Percentiles rank a stretch among this genome's conserved stretches.
Conservation (phyloP, 2,329 filamentous ascomycete species). For the Tolypocladium nubicola region DNA sequence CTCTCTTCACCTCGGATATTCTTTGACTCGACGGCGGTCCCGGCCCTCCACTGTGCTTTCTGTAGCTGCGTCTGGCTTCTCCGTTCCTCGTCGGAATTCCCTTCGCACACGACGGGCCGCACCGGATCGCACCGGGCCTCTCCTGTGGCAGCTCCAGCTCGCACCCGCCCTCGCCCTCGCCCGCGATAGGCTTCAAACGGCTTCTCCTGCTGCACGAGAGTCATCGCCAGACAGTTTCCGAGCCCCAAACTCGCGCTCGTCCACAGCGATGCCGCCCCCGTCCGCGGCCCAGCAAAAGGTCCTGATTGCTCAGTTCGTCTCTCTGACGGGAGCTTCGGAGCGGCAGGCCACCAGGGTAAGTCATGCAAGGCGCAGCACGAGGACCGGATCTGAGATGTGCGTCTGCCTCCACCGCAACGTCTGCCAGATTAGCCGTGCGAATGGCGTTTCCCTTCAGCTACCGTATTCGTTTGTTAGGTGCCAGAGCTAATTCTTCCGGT, state of each 20-base stretch:
- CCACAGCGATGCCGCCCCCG: slow-evolving; percentile 24
- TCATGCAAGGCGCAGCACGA: slow-evolving; percentile 5
- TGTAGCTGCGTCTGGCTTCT: background rate
- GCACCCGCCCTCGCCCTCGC: background rate
- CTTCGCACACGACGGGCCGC: background rate
- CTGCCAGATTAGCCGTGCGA: background rate
- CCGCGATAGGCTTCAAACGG: background rate
- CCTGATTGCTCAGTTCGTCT: slow-evolving; percentile 29
- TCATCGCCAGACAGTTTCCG: background rate
- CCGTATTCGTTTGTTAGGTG: background rate
- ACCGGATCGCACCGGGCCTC: background rate
- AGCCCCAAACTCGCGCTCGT: slow-evolving; percentile 2
- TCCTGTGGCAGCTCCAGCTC: background rate
- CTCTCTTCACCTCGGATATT: background rate
- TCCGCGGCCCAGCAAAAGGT: slow-evolving; percentile 28
- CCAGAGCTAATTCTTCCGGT: slow-evolving; percentile 12
- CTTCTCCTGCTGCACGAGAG: background rate
- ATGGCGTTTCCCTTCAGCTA: background rate
- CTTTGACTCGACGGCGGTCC: background rate
- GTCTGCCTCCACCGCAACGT: background rate
- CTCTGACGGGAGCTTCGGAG: slow-evolving; percentile 31
- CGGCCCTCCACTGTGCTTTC: background rate
- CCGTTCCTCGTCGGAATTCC: background rate
- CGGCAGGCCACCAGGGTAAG: slow-evolving; percentile 34
- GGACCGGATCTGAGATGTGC: background rate